A percentile compares a stretch with the other conserved stretches of the same genome.
phyloP scores from a whole-genome alignment of 495 filamentous ascomycete genomes.

The Lasiosphaeria hispida region DNA sequence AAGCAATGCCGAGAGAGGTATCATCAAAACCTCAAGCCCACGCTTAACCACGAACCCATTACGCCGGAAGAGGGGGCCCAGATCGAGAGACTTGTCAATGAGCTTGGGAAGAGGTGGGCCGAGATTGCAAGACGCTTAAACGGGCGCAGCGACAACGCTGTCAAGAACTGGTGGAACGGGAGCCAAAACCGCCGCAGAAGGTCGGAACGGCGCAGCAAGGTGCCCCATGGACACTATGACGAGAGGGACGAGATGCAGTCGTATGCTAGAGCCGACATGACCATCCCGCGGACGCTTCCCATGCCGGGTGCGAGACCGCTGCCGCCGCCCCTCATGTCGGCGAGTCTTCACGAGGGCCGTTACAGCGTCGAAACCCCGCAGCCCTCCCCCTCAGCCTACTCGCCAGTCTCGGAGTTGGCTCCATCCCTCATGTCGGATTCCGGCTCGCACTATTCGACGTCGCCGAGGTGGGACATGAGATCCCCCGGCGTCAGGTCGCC shows the following conservation, averaged over 20 bases:
- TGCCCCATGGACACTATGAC: conserved; percentile 1
- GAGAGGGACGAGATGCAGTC: neutral
- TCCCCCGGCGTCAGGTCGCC: neutral
- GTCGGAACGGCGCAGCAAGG: conserved; percentile 19
- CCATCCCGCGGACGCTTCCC: conserved; percentile 10
- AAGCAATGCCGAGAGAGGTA: conserved; percentile 97
- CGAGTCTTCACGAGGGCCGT: conserved; percentile 19
- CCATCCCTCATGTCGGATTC: conserved; percentile 29
- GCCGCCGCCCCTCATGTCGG: conserved; percentile 22
- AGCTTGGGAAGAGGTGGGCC: conserved; percentile 91
- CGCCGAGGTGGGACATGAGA: neutral
- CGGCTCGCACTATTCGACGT: conserved; percentile 24
- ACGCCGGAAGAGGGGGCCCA: conserved; percentile 79
- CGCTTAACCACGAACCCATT: conserved; percentile 88
- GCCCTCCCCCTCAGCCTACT: conserved; percentile 22
- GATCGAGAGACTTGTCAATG: conserved; percentile 77
- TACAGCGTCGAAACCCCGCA: conserved; percentile 17
- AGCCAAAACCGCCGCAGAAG: conserved; percentile 74
- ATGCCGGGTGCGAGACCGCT: conserved; percentile 9
- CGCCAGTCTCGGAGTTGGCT: conserved; percentile 25
- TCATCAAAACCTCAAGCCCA: conserved; percentile 92
- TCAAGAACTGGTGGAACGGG: conserved; percentile 99
- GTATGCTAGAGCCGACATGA: neutral
- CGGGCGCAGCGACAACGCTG: conserved; percentile 93
- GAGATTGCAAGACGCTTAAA: conserved; percentile 85